Evolutionary conservation across 148 eudicot genomes (phyloP), one percentile per base, ranked within the genome.

Genomic region (Arctostaphylos glauca): DNA sequence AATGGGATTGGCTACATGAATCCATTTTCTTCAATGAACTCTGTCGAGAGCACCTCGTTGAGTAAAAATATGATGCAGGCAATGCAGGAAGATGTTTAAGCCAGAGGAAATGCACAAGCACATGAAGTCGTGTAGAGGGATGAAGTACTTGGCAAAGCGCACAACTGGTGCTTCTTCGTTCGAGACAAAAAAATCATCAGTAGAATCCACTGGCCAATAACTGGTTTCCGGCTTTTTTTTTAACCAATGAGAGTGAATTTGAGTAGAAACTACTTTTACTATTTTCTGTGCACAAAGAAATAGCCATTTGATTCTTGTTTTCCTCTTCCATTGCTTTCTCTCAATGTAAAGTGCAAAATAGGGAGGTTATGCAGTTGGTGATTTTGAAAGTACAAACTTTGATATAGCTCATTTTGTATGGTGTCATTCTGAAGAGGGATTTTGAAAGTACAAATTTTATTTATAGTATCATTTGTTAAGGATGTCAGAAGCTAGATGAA

Each of bases 41-140:
- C n/a, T n/a, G n/a, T n/a, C n/a, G n/a, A n/a, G n/a, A n/a, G n/a
- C n/a, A n/a, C n/a, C n/a, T n/a, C n/a, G n/a, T n/a, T n/a, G n/a
- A n/a, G n/a, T 13, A 54, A 25, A 13, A 3, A 47, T 7, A 23
- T 50, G 50, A 70, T 72, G 84, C 89, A 89, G 91, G 80, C 87
- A 87, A 79, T 89, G 91, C 71, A 86, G 88, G 74, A 89, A 85
- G 86, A 81, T 68, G 64, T 89, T 89, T 74, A 85, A 85, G 64
- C 91, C 91, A 23, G 86, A 89, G 78, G 85, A 85, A 77, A 58
- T 89, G 81, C 86, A 87, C 62, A 15, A 66, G 44, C 89, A 89
- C 83, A 87, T 89, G 91, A 83, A 83, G 59, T 85, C 91, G 1
- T 89, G 91, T 66, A 89, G 75, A 77, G 85, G 85, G 49, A 75